Evolutionary conservation across 192 early-diverging fungal genomes (phyloP), one percentile per base, ranked within the genome.

Genomic region (Geranomyces variabilis): DNA sequence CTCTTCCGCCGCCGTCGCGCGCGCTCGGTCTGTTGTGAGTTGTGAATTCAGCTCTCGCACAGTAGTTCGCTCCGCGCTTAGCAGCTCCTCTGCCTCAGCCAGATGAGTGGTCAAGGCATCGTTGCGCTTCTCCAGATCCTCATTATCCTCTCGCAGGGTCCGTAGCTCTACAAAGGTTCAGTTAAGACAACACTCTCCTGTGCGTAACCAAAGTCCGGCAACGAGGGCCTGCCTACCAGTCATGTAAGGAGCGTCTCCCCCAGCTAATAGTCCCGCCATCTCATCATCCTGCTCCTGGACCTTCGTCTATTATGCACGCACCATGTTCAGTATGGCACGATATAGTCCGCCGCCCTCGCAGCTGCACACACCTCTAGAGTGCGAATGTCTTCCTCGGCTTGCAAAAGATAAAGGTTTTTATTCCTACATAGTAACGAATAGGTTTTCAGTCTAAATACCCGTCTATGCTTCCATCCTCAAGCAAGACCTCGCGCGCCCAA

Each of bases 51-150:
- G 30, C 65, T 79, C 74, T 28, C 66, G 70, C 15, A 60, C 60
- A 46, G 29, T 36, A 44, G 36, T 57, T 26, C 75, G 63, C 61
- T 85, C 84, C 48, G 74, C 55, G 29, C 71, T 77, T 8, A 82
- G 67, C 14, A 44, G 61, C 47, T 77, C 76, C 67, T 86, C 84
- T 1, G 73, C 60, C 19, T 64, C 58, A 21, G 71, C 71, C 51
- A 86, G 48, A 43, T 76, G 71, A 2, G 65, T 60, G 1, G 68
- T 75, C 17, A 82, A 55, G 0, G 63, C 53, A 26, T 81, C 81
- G 59, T 81, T 79, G 29, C 76, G 73, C 53, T 72, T 60, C 53
- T 85, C 84, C 31, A 83, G 64, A 30, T 84, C 80, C 12, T 69
- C 60, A 22, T 82, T 70, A 43, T 80, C 80, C 24, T 81, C 75